Percentiles rank a stretch among this genome's conserved stretches.
phyloP scores from a whole-genome alignment of 1,284 basidiomycete genomes.

The Pyrrhoderma lamaoense region DNA sequence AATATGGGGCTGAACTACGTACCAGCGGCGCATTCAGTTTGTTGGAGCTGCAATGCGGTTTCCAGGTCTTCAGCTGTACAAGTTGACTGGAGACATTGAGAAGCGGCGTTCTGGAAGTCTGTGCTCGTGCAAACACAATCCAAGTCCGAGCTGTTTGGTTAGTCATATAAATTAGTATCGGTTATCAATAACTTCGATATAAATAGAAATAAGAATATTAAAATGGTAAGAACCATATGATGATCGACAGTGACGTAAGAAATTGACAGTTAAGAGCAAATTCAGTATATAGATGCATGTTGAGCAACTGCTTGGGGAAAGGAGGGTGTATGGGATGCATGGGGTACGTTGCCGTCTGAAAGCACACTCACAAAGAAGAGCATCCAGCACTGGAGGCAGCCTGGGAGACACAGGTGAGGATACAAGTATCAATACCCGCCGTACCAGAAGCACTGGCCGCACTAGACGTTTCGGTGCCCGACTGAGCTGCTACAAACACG shows the following conservation, averaged over 20 bases:
- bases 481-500: conserved; percentile 5
- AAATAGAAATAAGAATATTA: too few species aligned
- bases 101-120: conserved; percentile 9
- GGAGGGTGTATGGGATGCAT: too few species aligned
- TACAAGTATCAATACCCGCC: conserved; percentile 10
- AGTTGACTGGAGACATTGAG: conserved; percentile 8
- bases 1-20: not conserved
- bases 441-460: conserved; percentile 11
- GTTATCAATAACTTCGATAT: not conserved
- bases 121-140: conserved; percentile 12
- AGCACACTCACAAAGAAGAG: conserved; percentile 12
- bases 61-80: conserved; percentile 7
- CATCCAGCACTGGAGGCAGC: conserved; percentile 17
- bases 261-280: not conserved
- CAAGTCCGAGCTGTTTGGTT: conserved; percentile 8
- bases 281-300: too few species aligned
- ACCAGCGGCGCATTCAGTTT: conserved; percentile 7
- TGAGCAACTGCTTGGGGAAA: too few species aligned
- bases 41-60: conserved; percentile 6
- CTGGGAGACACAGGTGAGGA: conserved; percentile 16
- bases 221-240: too few species aligned
- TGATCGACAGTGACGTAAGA: too few species aligned
- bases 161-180: not conserved
- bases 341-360: not conserved
- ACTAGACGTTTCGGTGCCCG: not conserved